A percentile compares a stretch with the other conserved stretches of the same genome.
Evolutionary conservation across 257 asterid genomes (phyloP).

Genomic region (Penstemon eatonii): DNA sequence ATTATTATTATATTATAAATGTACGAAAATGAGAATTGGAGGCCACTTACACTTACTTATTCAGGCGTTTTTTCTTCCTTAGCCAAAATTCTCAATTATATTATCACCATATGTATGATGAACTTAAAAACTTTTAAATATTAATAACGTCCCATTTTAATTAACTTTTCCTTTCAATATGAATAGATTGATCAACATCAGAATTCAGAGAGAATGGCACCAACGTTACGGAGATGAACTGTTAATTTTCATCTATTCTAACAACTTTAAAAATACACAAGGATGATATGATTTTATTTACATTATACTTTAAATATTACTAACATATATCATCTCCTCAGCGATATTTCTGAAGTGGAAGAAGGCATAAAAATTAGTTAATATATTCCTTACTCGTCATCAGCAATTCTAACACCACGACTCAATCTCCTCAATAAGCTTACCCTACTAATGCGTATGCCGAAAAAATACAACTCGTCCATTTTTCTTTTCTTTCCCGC

Average conservation of each 20-base stretch:
- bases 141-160: too few relatives aligned
- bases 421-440: constrained; percentile 56
- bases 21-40: too few relatives aligned
- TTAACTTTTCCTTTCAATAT: too few relatives aligned
- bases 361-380: constrained; percentile 1
- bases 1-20: too few relatives aligned
- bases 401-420: constrained; percentile 56
- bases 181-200: too few relatives aligned
- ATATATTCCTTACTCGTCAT: constrained; percentile 29
- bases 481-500: constrained; percentile 45
- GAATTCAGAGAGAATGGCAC: too few relatives aligned
- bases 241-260: not conserved
- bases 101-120: too few relatives aligned
- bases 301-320: not conserved
- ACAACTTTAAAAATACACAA: not conserved
- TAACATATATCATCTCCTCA: constrained; percentile 6
- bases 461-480: constrained; percentile 34
- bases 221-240: too few relatives aligned
- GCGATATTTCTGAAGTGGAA: constrained; percentile 2
- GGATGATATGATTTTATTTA: not conserved
- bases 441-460: constrained; percentile 58
- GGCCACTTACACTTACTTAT: too few relatives aligned
- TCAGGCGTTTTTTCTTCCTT: too few relatives aligned
- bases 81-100: too few relatives aligned
- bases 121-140: too few relatives aligned